Evolutionary conservation across 805 yeast genomes (phyloP), one percentile per base, ranked within the genome.

Genomic region (Lachancea lanzarotensis): DNA sequence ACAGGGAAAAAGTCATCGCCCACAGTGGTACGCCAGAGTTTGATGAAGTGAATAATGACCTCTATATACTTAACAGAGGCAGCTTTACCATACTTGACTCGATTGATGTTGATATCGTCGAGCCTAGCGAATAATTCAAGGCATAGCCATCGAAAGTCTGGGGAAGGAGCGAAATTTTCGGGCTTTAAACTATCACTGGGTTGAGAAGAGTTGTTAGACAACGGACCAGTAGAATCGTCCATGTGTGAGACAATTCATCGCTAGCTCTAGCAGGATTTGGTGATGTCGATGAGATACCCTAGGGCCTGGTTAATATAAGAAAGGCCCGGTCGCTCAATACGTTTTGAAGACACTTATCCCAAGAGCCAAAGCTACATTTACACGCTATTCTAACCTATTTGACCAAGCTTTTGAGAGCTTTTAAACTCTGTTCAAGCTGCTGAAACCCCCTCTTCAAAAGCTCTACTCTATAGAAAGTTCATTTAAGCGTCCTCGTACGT

Each of bases 1-100:
- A 82, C 82, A 0, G 91, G 90, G 52, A 73, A 80, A 2, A 89
- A 71, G 59, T 89, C 74, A 15, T 70, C 62, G 0, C 88, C 88
- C 0, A 81, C 80, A 1, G 70, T 63, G 13, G 52, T 53, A 31
- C 79, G 62, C 83, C 84, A 82, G 32, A 68, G 58, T 3, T 57
- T 56, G 26, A 79, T 65, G 54, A 79, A 82, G 15, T 53, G 50
- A 0, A 54, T 45, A 2, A 77, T 61, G 1, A 67, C 51, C 17
- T 62, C 55, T 5, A 53, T 43, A 38, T 60, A 59, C 31, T 51
- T 50, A 30, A 45, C 39, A 42, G 55, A 43, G 13, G 48, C 40
- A 3, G 64, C 50, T 40, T 55, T 60, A 2, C 45, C 45, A 19
- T 49, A 31, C 9, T 39, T 43, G 25, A 45, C 43, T 2, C 48